Evolutionary conservation across 2,329 filamentous ascomycete genomes (phyloP).

Genomic region (Talaromyces verruculosus): DNA sequence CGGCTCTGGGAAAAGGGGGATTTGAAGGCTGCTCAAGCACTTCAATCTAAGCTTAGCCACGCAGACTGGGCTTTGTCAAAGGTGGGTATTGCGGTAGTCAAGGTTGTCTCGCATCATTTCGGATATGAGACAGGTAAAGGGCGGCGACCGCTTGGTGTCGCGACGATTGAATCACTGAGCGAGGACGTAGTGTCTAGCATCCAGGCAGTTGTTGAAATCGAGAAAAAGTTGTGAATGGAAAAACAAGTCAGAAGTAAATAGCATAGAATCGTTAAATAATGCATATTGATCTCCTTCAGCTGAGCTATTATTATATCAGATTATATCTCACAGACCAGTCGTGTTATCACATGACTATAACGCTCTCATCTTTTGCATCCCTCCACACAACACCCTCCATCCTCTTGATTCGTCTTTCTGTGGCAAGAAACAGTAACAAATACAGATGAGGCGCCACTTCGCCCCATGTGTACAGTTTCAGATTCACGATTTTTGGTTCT

Average conservation of each 20-base stretch:
- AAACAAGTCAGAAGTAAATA: background rate
- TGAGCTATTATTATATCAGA: background rate
- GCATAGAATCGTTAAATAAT: background rate
- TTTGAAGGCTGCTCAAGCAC: constrained; percentile 65
- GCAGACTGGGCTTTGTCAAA: constrained; percentile 78
- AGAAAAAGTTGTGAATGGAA: background rate
- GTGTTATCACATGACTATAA: constrained; percentile 51
- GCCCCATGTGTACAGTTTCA: constrained; percentile 74
- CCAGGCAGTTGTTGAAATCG: background rate
- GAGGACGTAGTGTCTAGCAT: background rate
- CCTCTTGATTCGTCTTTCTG: constrained; percentile 59
- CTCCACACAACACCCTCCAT: constrained; percentile 62
- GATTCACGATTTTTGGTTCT: constrained; percentile 25
- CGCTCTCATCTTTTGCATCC: constrained; percentile 58
- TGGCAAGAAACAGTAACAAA: constrained; percentile 71
- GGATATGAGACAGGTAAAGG: constrained; percentile 59
- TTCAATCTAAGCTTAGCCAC: constrained; percentile 69
- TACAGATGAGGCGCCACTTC: constrained; percentile 71
- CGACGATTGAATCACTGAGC: background rate
- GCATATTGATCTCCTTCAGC: background rate
- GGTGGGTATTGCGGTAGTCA: constrained; percentile 73
- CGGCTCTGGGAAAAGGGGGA: constrained; percentile 68
- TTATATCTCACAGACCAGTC: background rate
- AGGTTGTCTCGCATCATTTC: constrained; percentile 75
- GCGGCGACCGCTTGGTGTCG: constrained; percentile 7